Conservation (phyloP, 2,329 filamentous ascomycete genomes). For the Pseudocercospora macadamiae region DNA sequence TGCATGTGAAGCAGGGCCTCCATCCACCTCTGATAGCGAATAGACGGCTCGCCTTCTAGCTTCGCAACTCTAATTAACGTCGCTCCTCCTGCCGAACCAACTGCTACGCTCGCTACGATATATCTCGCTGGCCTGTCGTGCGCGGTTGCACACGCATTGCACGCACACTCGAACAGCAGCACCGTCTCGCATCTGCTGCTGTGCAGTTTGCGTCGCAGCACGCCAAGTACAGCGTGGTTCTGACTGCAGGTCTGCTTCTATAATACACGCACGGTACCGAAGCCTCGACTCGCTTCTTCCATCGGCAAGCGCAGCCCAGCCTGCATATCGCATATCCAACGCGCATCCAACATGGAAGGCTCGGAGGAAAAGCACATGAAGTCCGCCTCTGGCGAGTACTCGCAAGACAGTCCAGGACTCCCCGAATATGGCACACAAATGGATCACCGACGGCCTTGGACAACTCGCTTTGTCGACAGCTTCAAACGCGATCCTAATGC, state of each 20-base stretch:
- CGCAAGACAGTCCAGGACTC: conserved; percentile 16
- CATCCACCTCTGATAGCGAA: conserved; percentile 2
- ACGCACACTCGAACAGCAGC: no score
- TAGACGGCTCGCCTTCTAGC: neutral
- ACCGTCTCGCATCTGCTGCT: conserved; percentile 1
- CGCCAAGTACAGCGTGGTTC: neutral
- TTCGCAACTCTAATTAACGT: neutral
- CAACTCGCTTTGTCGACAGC: conserved; percentile 57
- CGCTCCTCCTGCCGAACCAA: neutral
- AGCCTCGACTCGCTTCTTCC: conserved; percentile 2
- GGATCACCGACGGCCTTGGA: conserved; percentile 27
- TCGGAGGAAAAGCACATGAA: conserved; percentile 24
- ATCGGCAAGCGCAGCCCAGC: neutral
- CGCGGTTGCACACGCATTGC: conserved; percentile 13
- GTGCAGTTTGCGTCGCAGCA: neutral
- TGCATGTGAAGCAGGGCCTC: neutral
- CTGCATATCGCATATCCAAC: neutral
- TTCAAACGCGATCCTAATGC: conserved; percentile 66
- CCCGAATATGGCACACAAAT: conserved; percentile 33
- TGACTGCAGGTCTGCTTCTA: neutral
- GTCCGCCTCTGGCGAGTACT: conserved; percentile 20
- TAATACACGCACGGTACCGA: neutral
- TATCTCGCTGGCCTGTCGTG: conserved; percentile 8
- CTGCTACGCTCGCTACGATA: neutral
- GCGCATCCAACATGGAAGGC: conserved; percentile 20